Base-by-base conservation (phyloP, 306 rosid species). In the Castanopsis chinensis region DNA sequence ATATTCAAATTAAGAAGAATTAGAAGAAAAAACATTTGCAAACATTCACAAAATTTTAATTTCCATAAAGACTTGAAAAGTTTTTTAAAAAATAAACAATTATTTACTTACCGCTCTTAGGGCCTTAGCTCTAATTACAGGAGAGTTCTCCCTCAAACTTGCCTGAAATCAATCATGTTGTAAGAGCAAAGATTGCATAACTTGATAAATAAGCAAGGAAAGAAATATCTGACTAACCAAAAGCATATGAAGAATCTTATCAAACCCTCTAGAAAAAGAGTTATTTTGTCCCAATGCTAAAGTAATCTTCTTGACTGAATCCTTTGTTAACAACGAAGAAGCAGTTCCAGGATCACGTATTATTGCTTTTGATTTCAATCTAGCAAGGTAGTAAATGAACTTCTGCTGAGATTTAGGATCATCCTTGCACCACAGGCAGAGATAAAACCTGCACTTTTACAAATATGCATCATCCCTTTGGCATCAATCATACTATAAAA, bases 251-350 rank as follows among this genome's bases (percentile, higher is more conserved):
- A 95, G 91, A 73, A 95, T 95, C 86, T 86, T 95, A 88, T 95
- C 98, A 85, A 95, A 93, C 79, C 99, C 99, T 77, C 99, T 89
- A 81, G 89, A 87, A 85, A 95, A 90, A 69, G 99, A 95, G 86
- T 90, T 95, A 69, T 91, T 93, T 74, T 88, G 98, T 64, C 97
- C 96, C 88, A 95, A 84, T 41, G 92, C 93, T 63, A 88, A 83
- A 78, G 99, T 84, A 75, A 95, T 88, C 81, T 86, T 89, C 90
- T 91, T 95, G 69, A 90, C 80, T 55, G 87, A 89, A 80, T 93
- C 97, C 88, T 97, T 89, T 17, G 88, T 75, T 86, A 95, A 85
- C 74, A 76, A 83, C 6, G 94, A 91, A 69, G 95, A 88, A 72
- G 79, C 79, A 77, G 79, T 76, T 80, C 90, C 90, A 84, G 97